Base-by-base conservation (phyloP, 805 yeast genomes). In the Ogataea chonburiensis region DNA sequence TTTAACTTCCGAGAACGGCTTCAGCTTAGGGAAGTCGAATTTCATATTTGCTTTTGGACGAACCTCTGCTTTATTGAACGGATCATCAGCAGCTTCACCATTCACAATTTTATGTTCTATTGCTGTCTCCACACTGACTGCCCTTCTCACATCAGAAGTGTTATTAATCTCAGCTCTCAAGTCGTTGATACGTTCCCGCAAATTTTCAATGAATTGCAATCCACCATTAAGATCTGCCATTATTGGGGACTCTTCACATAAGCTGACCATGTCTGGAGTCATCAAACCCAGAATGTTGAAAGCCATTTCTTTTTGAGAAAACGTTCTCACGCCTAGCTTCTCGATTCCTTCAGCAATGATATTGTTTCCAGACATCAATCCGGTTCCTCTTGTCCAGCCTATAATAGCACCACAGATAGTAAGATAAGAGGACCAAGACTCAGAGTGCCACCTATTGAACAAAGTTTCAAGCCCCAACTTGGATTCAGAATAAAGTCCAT, bases 331-430 rank as follows among this genome's bases (percentile, higher is more conserved):
- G 56, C 98, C 98, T 43, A 84, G 71, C 61, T 79, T 78, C 70
- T 93, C 99, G 58, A 93, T 86, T 52, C 97, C 97, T 69, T 89
- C 96, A 44, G 99, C 96, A 63, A 93, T 86, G 61, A 87, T 83
- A 71, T 93, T 93, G 76, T 93, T 93, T 53, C 82, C 97, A 58
- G 88, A 75, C 99, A 93, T 93, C 60, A 93, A 80, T 60, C 99
- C 99, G 42, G 99, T 93, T 67, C 99, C 99, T 76, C 99, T 86
- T 47, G 99, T 93, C 99, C 99, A 93, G 63, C 99, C 99, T 65
- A 93, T 93, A 50, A 93, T 77, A 29, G 98, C 97, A 73, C 99
- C 99, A 67, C 97, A 89, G 43, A 93, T 73, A 42, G 98, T 93
- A 69, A 93, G 79, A 71, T 86, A 93, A 49, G 84, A 71, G 29